A percentile compares a stretch with the other conserved stretches of the same genome.
These are phyloP conservation scores for Barnettozyma sucrosica DNA, from an alignment of 805 yeast species.

Conservation along the genomic window DNA sequence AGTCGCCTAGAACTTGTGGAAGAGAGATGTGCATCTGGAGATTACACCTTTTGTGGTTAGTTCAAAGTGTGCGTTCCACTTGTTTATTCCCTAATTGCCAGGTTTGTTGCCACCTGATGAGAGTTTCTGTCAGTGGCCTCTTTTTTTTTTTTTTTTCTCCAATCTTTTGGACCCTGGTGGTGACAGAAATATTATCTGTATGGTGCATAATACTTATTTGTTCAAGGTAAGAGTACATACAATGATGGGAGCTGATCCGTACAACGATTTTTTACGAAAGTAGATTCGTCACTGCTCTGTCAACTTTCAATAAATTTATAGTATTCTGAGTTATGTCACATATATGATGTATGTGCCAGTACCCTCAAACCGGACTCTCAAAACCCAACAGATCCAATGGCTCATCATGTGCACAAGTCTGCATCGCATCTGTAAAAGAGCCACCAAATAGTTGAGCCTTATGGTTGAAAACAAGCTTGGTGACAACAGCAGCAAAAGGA, in stretches of 20 bases:
- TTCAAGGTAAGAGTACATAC: too few relatives aligned
- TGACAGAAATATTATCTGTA: too few relatives aligned
- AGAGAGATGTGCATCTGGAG: neutral
- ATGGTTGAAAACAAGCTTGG: conserved; percentile 1
- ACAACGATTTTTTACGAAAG: too few relatives aligned
- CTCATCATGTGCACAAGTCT: conserved; percentile 4
- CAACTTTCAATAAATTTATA: too few relatives aligned
- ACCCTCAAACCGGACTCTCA: neutral
- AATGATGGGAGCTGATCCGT: too few relatives aligned
- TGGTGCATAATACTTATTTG: too few relatives aligned
- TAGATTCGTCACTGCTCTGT: too few relatives aligned
- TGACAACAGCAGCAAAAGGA: neutral
- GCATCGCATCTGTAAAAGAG: conserved; percentile 2
- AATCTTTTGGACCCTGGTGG: neutral
- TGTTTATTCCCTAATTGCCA: neutral
- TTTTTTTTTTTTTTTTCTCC: too few relatives aligned
- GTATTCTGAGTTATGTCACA: too few relatives aligned
- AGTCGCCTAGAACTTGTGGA: conserved; percentile 1
- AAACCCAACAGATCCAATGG: conserved; percentile 2
- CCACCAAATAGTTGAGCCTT: neutral
- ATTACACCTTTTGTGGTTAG: too few relatives aligned
- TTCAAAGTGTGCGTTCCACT: neutral
- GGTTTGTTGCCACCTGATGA: neutral
- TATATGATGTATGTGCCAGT: neutral
- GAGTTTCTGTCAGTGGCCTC: neutral